Evolutionary conservation across 352 stramenopile species (phyloP).

Genomic region (Pythium rhizo-oryzae): DNA sequence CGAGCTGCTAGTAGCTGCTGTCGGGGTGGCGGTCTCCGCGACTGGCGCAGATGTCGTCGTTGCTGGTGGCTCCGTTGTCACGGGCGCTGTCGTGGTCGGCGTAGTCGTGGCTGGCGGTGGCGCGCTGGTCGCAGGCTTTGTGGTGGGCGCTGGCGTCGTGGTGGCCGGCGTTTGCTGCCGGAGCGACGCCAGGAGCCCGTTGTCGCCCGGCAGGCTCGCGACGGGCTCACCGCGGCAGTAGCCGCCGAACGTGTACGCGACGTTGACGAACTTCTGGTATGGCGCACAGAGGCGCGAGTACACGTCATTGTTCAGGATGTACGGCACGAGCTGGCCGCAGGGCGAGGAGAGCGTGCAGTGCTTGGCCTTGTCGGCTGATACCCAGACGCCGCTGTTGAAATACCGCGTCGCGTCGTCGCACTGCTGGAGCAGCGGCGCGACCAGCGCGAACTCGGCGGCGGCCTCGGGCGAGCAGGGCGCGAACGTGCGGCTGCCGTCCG

Average conservation of each 20-base stretch:
- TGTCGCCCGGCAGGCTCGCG: conserved; percentile 6
- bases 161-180: neutral
- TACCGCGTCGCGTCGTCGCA: conserved; percentile 6
- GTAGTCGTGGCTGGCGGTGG: neutral
- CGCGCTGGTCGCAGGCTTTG: neutral
- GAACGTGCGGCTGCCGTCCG: neutral
- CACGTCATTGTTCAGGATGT: neutral
- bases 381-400: conserved; percentile 5
- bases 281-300: neutral
- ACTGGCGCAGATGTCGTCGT: neutral
- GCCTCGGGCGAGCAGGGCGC: conserved; percentile 1
- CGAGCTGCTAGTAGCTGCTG: neutral
- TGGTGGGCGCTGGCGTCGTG: neutral
- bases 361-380: neutral
- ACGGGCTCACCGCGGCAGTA: conserved; percentile 3
- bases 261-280: neutral
- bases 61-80: neutral
- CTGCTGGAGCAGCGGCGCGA: conserved; percentile 1
- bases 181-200: conserved; percentile 12
- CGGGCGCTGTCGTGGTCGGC: neutral
- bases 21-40: neutral
- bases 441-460: conserved; percentile 10
- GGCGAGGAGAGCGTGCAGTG: conserved; percentile 1
- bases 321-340: conserved; percentile 10
- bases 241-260: neutral